These are phyloP conservation scores for Teunomyces atbi DNA, from an alignment of 805 yeast species.

Conservation along the genomic window DNA sequence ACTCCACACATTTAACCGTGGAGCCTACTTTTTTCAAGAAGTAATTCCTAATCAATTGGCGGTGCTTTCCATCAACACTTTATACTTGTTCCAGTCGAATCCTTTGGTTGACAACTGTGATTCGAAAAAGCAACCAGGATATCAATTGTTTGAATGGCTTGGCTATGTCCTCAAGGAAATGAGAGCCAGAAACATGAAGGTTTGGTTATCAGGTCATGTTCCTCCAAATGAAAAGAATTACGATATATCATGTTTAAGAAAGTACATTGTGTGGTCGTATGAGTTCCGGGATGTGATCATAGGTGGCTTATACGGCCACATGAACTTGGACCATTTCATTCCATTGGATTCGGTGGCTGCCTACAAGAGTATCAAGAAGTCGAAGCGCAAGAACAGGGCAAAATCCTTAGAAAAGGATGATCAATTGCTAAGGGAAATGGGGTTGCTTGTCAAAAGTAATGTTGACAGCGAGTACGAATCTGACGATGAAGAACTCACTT, in stretches of 20 bases:
- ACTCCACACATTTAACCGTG: constrained; percentile 68
- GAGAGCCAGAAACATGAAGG: constrained; percentile 72
- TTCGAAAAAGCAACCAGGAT: constrained; percentile 72
- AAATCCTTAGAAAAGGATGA: neutral
- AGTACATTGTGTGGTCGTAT: constrained; percentile 75
- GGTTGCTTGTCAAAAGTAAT: neutral
- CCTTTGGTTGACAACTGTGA: constrained; percentile 85
- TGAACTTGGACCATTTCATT: constrained; percentile 85
- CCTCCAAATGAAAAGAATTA: constrained; percentile 81
- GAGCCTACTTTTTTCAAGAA: constrained; percentile 72
- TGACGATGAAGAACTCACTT: constrained; percentile 20
- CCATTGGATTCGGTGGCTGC: constrained; percentile 73
- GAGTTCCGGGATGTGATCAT: constrained; percentile 81
- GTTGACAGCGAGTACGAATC: constrained; percentile 18
- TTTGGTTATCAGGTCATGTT: constrained; percentile 86
- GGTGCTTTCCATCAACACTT: constrained; percentile 72
- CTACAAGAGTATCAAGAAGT: constrained; percentile 46
- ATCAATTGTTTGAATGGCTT: constrained; percentile 71
- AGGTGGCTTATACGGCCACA: constrained; percentile 85
- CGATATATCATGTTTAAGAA: constrained; percentile 69
- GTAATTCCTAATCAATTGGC: constrained; percentile 80
- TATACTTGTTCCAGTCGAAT: constrained; percentile 71
- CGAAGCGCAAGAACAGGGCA: constrained; percentile 11
- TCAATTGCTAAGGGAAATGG: neutral
- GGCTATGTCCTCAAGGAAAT: constrained; percentile 72